Evolutionary conservation across 2,329 filamentous ascomycete genomes (phyloP).

Genomic region (Mycosphaerella arachidis): DNA sequence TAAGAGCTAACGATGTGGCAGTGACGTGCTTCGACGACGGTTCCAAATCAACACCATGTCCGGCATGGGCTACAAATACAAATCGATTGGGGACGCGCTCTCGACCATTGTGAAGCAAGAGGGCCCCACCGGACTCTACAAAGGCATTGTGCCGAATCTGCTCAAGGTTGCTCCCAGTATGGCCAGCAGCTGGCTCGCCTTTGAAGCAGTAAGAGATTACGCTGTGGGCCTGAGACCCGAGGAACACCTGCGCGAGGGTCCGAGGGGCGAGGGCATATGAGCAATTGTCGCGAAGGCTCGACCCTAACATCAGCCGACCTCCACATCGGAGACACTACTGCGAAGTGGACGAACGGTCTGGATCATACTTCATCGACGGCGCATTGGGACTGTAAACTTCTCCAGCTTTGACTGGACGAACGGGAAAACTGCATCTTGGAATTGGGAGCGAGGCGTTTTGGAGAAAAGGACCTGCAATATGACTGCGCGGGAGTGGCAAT

Average conservation of each 20-base stretch:
- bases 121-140: slow-evolving; percentile 82
- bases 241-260: background rate
- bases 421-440: background rate
- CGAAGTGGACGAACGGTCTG: background rate
- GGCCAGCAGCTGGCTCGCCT: slow-evolving; percentile 97
- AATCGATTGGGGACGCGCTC: slow-evolving; percentile 77
- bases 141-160: slow-evolving; percentile 90
- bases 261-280: background rate
- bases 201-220: slow-evolving; percentile 88
- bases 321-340: background rate
- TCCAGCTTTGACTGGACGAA: background rate
- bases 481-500: too few species aligned
- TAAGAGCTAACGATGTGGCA: slow-evolving; percentile 34
- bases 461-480: background rate
- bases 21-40: slow-evolving; percentile 83
- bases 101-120: slow-evolving; percentile 77
- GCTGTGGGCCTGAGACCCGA: slow-evolving; percentile 49
- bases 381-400: background rate
- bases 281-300: background rate
- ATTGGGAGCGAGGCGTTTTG: background rate
- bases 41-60: slow-evolving; percentile 99
- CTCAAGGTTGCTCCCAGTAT: slow-evolving; percentile 97
- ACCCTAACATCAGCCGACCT: background rate
- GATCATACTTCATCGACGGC: background rate
- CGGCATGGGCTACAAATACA: slow-evolving; percentile 95